A percentile compares a stretch with the other conserved stretches of the same genome.
phyloP scores from a whole-genome alignment of 345 rosid species.

The Streptanthus diversifolius region DNA sequence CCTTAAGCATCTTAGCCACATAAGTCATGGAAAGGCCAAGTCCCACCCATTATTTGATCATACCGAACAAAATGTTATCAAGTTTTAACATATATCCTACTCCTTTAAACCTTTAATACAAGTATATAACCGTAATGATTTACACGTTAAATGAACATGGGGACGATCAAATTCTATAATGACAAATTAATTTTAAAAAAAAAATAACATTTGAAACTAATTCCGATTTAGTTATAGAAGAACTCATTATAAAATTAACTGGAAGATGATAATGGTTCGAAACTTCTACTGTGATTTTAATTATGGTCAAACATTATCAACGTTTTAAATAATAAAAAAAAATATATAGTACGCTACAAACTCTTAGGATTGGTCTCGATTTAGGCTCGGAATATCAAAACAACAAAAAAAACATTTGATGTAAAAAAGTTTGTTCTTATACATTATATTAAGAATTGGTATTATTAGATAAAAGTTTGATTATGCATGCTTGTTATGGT shows the following conservation, averaged over 20 bases:
- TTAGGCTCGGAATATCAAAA: not conserved
- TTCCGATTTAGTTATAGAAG: not conserved
- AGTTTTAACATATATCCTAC: not conserved
- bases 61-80: not conserved
- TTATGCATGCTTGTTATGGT: not conserved
- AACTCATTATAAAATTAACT: not conserved
- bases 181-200: too few species aligned
- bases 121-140: not conserved
- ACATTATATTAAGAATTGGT: too few species aligned
- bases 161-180: not conserved
- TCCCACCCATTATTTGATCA: not conserved
- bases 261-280: not conserved
- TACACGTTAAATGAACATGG: too few species aligned
- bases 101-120: not conserved
- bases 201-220: not conserved
- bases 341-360: not conserved
- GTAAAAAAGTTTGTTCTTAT: too few species aligned
- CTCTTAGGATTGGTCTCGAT: not conserved
- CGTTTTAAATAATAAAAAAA: not conserved
- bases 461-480: too few species aligned
- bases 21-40: conserved; percentile 13
- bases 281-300: not conserved
- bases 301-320: not conserved
- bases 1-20: conserved; percentile 18
- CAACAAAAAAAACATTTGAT: too few species aligned